These are phyloP conservation scores for Annulohypoxylon nitens DNA, from an alignment of 495 filamentous ascomycete species.

Conservation along the genomic window DNA sequence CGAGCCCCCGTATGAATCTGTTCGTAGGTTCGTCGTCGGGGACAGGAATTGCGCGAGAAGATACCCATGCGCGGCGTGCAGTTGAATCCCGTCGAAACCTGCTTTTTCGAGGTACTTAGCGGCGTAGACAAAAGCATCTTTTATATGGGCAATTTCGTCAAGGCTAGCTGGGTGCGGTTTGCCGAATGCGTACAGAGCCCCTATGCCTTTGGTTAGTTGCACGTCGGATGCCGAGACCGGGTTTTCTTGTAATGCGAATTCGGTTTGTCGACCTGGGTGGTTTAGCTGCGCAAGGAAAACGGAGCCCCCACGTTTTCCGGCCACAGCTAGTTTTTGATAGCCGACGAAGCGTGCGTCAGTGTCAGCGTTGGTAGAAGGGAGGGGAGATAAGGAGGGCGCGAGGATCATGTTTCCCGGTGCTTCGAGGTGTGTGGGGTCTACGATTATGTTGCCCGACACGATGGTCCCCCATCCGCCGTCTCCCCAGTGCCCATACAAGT, in stretches of 20 bases:
- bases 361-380: not conserved
- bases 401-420: constrained; percentile 71
- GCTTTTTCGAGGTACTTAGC: constrained; percentile 62
- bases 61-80: constrained; percentile 73
- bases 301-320: constrained; percentile 68
- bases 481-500: constrained; percentile 72
- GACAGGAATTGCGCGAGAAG: constrained; percentile 62
- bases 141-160: constrained; percentile 63
- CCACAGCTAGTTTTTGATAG: constrained; percentile 65
- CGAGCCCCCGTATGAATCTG: constrained; percentile 74
- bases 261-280: constrained; percentile 73
- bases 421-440: constrained; percentile 71
- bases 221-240: constrained; percentile 73
- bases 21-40: constrained; percentile 69
- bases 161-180: constrained; percentile 59
- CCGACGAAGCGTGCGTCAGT: constrained; percentile 69
- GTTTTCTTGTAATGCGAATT: constrained; percentile 62
- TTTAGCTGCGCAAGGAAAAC: constrained; percentile 71
- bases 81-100: constrained; percentile 69
- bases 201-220: constrained; percentile 57
- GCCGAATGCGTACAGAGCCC: constrained; percentile 47
- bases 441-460: constrained; percentile 74
- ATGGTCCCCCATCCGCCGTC: constrained; percentile 69
- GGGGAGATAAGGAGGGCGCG: constrained; percentile 38
- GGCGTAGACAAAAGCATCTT: constrained; percentile 62